These are phyloP conservation scores for Phaffomyces opuntiae DNA, from an alignment of 805 yeast genomes.

Conservation along the genomic window DNA sequence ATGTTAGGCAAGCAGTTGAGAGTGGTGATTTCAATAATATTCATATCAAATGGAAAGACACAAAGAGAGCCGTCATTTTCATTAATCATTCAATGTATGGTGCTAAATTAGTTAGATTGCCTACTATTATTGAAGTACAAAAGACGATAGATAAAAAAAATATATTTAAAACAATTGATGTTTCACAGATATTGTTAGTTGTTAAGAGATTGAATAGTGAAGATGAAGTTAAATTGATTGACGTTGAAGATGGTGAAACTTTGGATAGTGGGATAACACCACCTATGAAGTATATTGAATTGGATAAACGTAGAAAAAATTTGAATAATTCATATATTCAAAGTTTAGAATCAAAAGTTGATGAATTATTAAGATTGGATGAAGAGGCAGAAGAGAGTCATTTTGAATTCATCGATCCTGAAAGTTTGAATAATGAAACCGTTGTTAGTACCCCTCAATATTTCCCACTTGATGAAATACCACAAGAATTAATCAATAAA, in stretches of 20 bases:
- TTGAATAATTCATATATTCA: conserved; percentile 67
- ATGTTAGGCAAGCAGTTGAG: conserved; percentile 69
- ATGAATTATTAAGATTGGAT: conserved; percentile 67
- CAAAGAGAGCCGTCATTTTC: conserved; percentile 67
- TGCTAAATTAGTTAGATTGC: conserved; percentile 82
- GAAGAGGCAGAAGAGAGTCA: conserved; percentile 76
- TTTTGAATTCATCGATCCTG: conserved; percentile 66
- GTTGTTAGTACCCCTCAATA: conserved; percentile 16
- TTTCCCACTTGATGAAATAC: conserved; percentile 2
- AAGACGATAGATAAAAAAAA: conserved; percentile 88
- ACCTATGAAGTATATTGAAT: conserved; percentile 65
- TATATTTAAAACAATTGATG: conserved; percentile 77
- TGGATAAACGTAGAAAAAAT: conserved; percentile 65
- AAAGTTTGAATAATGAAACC: conserved; percentile 25
- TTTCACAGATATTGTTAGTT: conserved; percentile 79
- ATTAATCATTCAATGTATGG: conserved; percentile 68
- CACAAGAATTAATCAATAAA: not conserved
- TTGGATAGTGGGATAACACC: conserved; percentile 67
- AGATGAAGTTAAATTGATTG: conserved; percentile 37
- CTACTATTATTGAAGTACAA: conserved; percentile 79
- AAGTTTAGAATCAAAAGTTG: conserved; percentile 71
- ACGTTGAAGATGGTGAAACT: conserved; percentile 32
- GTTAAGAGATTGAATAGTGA: conserved; percentile 45
- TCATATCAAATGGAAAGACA: conserved; percentile 75
- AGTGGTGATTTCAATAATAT: conserved; percentile 68